Evolutionary conservation across 2,329 filamentous ascomycete species (phyloP), one percentile per base, ranked within the genome.

Genomic region (Macrophomina tecta): DNA sequence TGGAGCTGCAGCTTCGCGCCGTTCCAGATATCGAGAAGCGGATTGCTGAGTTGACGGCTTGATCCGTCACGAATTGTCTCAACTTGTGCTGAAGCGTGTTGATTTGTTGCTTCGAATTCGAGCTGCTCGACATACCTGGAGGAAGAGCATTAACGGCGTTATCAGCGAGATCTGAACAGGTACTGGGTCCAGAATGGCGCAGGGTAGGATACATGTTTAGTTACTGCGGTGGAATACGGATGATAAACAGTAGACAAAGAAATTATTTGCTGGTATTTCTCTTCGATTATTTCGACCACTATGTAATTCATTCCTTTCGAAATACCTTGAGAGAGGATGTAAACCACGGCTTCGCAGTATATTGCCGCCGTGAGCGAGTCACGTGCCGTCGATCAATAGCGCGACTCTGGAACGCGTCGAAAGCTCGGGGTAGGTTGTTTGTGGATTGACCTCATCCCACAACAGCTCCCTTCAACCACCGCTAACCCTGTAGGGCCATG

Each of bases 1-100:
- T 98, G 51, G 94, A 98, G 68, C 83, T 97, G 60, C 86, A 92
- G 77, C 81, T 99, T 62, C 85, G 95, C 68, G 90, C 93, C 69
- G 91, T 98, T 8, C 93, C 93, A 0, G 94, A 97, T 74, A 86
- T 97, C 70, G 90, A 97, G 84, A 89, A 90, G 77, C 86, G 95
- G 65, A 89, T 98, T 75, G 88, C 85, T 16, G 94, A 98, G 80
- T 81, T 98, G 78, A 91, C 73, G 23, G 74, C 75, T 42, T 66
- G 53, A 60, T 32, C 18, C 18, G 5, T n/a, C 34, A 6, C 40
- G 46, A 28, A 2, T 23, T 23, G 11, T 36, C 40, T 28, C 30
- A 34, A 23, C 23, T 23, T 23, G 23, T 23, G 23, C 52, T 18
- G 9, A 55, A 34, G 32, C 14, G 23, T 58, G 18, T 65, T 49